Conservation (phyloP, 768 basidiomycete genomes). For the Tricholoma sp. region DNA sequence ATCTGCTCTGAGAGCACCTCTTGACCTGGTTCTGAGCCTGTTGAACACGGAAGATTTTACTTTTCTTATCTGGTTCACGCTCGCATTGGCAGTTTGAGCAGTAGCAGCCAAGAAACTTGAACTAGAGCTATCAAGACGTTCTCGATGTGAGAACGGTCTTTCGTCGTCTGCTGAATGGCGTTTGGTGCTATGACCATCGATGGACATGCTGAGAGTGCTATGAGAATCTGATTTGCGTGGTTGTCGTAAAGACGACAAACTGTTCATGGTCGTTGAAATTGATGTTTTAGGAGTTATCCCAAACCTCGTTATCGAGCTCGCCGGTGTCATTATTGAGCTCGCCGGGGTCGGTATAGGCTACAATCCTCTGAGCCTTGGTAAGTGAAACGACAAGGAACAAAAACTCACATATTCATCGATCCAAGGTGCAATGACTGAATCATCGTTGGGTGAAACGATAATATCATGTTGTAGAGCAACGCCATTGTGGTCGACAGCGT, state of each 20-base stretch:
- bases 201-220: conserved; percentile 26
- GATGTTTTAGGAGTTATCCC: conserved; percentile 36
- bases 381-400: neutral
- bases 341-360: too few relatives aligned
- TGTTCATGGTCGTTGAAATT: conserved; percentile 21
- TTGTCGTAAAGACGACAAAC: conserved; percentile 23
- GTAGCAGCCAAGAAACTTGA: neutral
- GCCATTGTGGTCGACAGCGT: conserved; percentile 19
- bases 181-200: conserved; percentile 12
- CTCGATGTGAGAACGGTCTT: conserved; percentile 11
- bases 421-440: conserved; percentile 24
- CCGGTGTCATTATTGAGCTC: conserved; percentile 37
- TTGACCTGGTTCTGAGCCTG: conserved; percentile 36
- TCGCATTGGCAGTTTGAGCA: neutral
- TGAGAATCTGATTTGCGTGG: conserved; percentile 32
- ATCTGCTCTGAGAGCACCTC: conserved; percentile 30
- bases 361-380: neutral
- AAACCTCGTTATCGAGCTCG: conserved; percentile 34
- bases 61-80: conserved; percentile 31
- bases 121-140: conserved; percentile 18
- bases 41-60: conserved; percentile 44
- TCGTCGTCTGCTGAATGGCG: conserved; percentile 28
- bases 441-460: conserved; percentile 10
- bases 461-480: conserved; percentile 16
- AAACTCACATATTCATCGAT: conserved; percentile 23